Evolutionary conservation across 139 green algal species (phyloP), one percentile per base, ranked within the genome.

Genomic region (Closterium sp.): DNA sequence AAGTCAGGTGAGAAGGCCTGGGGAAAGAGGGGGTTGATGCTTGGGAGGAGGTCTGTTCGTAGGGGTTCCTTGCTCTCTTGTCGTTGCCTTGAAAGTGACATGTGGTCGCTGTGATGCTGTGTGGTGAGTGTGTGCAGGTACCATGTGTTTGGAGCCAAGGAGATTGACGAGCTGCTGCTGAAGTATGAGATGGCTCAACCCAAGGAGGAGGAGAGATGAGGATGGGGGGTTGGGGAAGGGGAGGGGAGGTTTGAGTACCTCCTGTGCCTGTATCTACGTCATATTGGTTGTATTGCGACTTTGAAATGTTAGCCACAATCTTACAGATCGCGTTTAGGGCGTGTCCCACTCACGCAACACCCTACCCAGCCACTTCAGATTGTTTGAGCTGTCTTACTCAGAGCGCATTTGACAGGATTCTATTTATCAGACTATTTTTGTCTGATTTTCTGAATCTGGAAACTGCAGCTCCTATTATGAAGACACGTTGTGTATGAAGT

Each of bases 131-230:
- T 76, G 55, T 76, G 55, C 55, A 90, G 81, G 66, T 95, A 95
- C 92, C 30, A 91, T 25, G 76, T 95, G 84, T 93, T 94, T 84
- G 66, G 21, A 8, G 64, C 91, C 6, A 55, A 86, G 64, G 93
- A 95, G 55, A 28, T 95, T 43, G 92, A 95, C 25, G 55, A 89
- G 23, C 90, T 94, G 84, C 92, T 95, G 21, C 55, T 86, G 34
- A 93, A 95, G 85, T 97, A 90, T 97, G 97, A 99, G 97, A 92
- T 98, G 95, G 6, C 97, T 97, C 90, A 97, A 98, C 92, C 98
- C 92, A 55, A 96, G 93, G 36, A 99, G 96, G 0, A 96, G 66
- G 85, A 95, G 55, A 76, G 55, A 76, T 76, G 55, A 76, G 55
- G 16, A 76, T 76, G 25, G 12, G 55, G 55, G 55, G 25, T 76